phyloP scores from a whole-genome alignment of 139 green algal genomes.

The Chloropicon primus region DNA sequence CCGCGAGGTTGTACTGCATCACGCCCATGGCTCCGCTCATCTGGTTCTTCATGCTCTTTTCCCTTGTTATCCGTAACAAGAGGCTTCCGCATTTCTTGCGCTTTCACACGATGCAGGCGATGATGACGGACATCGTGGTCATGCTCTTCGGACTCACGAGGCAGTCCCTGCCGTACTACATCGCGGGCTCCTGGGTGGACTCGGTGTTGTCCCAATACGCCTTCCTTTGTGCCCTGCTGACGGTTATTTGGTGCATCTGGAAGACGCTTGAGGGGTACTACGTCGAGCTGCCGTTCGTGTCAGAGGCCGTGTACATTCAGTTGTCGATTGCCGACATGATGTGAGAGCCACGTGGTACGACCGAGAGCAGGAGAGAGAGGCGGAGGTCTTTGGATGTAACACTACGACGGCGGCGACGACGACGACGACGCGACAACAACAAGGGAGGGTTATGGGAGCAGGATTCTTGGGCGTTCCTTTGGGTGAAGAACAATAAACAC shows the following conservation, averaged over 20 bases:
- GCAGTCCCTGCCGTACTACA: not conserved
- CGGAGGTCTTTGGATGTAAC: too few relatives aligned
- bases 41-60: constrained; percentile 62
- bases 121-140: constrained; percentile 26
- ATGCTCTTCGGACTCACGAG: not conserved
- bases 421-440: too few relatives aligned
- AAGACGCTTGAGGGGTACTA: not conserved
- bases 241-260: not conserved
- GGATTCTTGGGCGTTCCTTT: too few relatives aligned
- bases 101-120: constrained; percentile 65
- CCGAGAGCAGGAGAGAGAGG: too few relatives aligned
- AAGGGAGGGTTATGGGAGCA: too few relatives aligned
- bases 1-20: constrained; percentile 36
- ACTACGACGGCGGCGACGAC: too few relatives aligned
- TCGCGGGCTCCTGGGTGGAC: not conserved
- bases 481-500: too few relatives aligned
- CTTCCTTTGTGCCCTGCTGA: not conserved
- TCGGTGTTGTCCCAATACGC: not conserved
- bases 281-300: not conserved
- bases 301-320: not conserved
- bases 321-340: not conserved
- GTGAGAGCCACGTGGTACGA: not conserved
- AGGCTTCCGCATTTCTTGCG: constrained; percentile 61
- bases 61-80: constrained; percentile 55
- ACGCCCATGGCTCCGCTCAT: constrained; percentile 52